Evolutionary conservation across 2,329 filamentous ascomycete species (phyloP).

Genomic region (Ascochyta lentis): DNA sequence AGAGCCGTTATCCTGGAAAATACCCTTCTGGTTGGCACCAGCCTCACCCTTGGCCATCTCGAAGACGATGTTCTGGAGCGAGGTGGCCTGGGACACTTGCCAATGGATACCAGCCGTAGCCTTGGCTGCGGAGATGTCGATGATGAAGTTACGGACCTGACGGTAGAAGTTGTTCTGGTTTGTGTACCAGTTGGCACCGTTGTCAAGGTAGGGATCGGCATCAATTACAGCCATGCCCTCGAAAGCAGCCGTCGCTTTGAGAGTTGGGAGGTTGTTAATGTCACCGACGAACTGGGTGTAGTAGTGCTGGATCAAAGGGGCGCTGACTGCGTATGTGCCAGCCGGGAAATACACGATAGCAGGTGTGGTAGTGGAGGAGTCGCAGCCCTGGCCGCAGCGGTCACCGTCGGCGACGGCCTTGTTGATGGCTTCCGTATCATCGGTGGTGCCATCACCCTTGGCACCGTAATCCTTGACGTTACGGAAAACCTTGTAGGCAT

Average conservation of each 20-base stretch:
- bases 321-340: slow-evolving; percentile 82
- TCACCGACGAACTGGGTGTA: slow-evolving; percentile 94
- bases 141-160: slow-evolving; percentile 61
- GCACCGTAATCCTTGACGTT: slow-evolving; percentile 56
- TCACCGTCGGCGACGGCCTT: slow-evolving; percentile 75
- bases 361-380: slow-evolving; percentile 82
- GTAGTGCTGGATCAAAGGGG: slow-evolving; percentile 83
- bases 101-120: slow-evolving; percentile 65
- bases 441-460: slow-evolving; percentile 68
- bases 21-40: slow-evolving; percentile 61
- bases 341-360: slow-evolving; percentile 91
- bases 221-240: slow-evolving; percentile 88
- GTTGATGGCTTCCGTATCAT: slow-evolving; percentile 92
- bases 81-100: slow-evolving; percentile 71
- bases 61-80: slow-evolving; percentile 68
- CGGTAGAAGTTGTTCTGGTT: slow-evolving; percentile 65
- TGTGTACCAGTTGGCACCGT: slow-evolving; percentile 58
- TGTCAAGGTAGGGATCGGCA: slow-evolving; percentile 82
- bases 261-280: slow-evolving; percentile 70
- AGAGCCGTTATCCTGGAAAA: slow-evolving; percentile 67
- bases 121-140: slow-evolving; percentile 54
- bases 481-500: slow-evolving; percentile 67
- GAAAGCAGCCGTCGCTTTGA: slow-evolving; percentile 72
- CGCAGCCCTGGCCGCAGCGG: slow-evolving; percentile 81
- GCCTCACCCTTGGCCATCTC: slow-evolving; percentile 57